Conservation (phyloP, 768 basidiomycete species). For the Cystobasidium onofrii region DNA sequence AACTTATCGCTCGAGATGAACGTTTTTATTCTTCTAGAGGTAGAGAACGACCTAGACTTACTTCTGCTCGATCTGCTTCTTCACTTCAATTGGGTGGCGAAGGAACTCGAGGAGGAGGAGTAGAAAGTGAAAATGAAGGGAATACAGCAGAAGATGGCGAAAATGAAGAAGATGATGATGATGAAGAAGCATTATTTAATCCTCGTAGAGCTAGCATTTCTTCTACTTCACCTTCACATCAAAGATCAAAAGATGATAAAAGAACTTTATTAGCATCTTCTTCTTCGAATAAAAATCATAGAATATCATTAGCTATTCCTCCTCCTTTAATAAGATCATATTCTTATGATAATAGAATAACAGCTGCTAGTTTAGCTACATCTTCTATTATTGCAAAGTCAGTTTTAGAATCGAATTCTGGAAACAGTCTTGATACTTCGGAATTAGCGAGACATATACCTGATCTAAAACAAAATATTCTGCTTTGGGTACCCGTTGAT, state of each 20-base stretch:
- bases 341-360: neutral
- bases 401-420: neutral
- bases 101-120: neutral
- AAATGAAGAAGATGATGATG: neutral
- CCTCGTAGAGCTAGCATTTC: slow-evolving; percentile 7
- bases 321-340: neutral
- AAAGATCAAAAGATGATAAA: neutral
- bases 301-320: slow-evolving; percentile 13
- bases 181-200: neutral
- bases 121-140: too few relatives aligned
- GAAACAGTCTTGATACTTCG: neutral
- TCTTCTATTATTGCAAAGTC: neutral
- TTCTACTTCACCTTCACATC: neutral
- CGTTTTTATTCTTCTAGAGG: neutral
- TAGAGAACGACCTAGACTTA: neutral
- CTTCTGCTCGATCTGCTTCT: slow-evolving; percentile 4
- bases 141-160: neutral
- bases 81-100: slow-evolving; percentile 1
- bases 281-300: too few relatives aligned
- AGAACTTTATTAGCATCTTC: neutral
- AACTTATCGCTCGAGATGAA: slow-evolving; percentile 16
- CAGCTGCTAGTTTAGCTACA: neutral
- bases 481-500: slow-evolving; percentile 11
- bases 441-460: neutral
- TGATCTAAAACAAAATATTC: slow-evolving; percentile 5